These are phyloP conservation scores for Cyberlindnera petersonii DNA, from an alignment of 805 yeast species.

Conservation along the genomic window DNA sequence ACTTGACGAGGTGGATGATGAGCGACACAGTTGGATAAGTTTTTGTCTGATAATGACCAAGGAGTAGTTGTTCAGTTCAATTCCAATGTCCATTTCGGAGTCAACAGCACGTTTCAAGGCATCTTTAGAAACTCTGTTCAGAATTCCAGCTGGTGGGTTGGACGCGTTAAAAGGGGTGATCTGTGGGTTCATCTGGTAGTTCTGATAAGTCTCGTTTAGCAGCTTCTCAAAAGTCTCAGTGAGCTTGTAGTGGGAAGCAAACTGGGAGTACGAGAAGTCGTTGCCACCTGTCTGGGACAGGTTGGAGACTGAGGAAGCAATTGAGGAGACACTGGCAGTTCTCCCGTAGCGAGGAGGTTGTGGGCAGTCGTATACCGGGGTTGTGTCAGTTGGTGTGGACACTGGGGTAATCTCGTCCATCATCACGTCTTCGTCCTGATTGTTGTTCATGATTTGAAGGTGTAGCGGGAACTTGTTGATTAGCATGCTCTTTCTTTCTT, in stretches of 20 bases:
- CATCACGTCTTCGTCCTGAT: constrained; percentile 16
- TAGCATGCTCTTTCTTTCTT: constrained; percentile 14
- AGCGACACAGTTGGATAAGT: constrained; percentile 28
- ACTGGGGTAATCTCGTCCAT: constrained; percentile 24
- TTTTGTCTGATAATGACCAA: constrained; percentile 37
- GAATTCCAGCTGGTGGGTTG: constrained; percentile 65
- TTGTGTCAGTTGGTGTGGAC: constrained; percentile 26
- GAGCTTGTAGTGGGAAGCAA: constrained; percentile 27
- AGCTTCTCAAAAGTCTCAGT: constrained; percentile 41
- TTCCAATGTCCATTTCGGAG: constrained; percentile 34
- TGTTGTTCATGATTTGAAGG: constrained; percentile 7
- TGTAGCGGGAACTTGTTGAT: constrained; percentile 20
- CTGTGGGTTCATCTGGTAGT: constrained; percentile 51
- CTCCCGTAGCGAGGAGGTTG: constrained; percentile 24
- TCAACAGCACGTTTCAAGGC: constrained; percentile 39
- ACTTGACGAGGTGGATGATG: constrained; percentile 7
- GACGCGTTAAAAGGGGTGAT: constrained; percentile 63
- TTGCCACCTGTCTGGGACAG: constrained; percentile 19
- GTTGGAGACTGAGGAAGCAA: constrained; percentile 26
- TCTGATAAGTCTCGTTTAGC: constrained; percentile 44
- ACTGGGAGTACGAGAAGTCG: constrained; percentile 24
- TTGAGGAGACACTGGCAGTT: constrained; percentile 26
- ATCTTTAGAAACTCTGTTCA: constrained; percentile 55
- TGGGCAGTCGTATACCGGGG: constrained; percentile 14
- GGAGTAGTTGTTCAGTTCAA: constrained; percentile 35